These are phyloP conservation scores for Trypanosoma caninum DNA, from an alignment of 208 protist genomes.

Conservation along the genomic window DNA sequence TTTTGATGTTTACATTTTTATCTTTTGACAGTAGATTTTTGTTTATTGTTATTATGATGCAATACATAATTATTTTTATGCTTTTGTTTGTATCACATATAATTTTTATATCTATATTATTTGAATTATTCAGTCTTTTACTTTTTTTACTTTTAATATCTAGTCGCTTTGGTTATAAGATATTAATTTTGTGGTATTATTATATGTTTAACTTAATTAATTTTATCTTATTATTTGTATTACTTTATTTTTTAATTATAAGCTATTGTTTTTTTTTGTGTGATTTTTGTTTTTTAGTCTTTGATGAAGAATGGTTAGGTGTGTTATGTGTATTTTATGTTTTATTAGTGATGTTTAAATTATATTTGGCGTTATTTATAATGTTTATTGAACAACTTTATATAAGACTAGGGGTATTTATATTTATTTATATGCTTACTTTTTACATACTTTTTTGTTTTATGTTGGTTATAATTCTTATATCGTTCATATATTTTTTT, in stretches of 20 bases:
- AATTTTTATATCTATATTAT: constrained; percentile 78
- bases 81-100: constrained; percentile 83
- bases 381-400: constrained; percentile 87
- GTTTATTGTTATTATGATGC: constrained; percentile 81
- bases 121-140: constrained; percentile 85
- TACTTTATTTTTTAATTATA: constrained; percentile 81
- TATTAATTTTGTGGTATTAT: constrained; percentile 84
- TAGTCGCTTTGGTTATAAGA: constrained; percentile 88
- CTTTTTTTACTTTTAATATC: constrained; percentile 79
- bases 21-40: constrained; percentile 86
- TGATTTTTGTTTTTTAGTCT: constrained; percentile 88
- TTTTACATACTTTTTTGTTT: constrained; percentile 89
- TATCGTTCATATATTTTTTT: constrained; percentile 86
- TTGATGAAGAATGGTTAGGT: constrained; percentile 85
- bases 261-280: constrained; percentile 83
- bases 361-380: constrained; percentile 75
- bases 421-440: constrained; percentile 88
- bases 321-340: constrained; percentile 79
- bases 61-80: constrained; percentile 80
- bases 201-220: constrained; percentile 88
- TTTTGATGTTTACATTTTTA: constrained; percentile 75
- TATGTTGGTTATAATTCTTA: constrained; percentile 74
- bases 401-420: constrained; percentile 73
- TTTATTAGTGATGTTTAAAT: constrained; percentile 71
- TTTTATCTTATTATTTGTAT: constrained; percentile 78